Evolutionary conservation across 306 rosid species (phyloP).

Genomic region (Cucurbita pepo): DNA sequence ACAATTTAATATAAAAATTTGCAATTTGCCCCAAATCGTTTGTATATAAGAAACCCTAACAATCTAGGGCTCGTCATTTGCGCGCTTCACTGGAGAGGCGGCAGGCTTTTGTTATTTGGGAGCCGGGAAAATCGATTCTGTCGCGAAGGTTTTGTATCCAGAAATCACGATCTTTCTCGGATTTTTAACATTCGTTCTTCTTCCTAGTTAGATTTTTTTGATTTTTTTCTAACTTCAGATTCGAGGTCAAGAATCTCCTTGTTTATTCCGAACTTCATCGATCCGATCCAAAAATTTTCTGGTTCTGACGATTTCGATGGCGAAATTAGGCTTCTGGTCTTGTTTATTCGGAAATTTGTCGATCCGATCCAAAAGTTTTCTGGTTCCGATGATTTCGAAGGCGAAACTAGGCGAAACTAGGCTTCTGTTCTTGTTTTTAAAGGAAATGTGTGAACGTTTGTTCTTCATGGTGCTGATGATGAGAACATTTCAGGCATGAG

Average conservation of each 20-base stretch:
- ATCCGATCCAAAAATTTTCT: neutral
- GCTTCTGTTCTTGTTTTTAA: neutral
- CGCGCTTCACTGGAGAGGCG: neutral
- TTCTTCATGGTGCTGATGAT: neutral
- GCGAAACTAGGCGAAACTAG: neutral
- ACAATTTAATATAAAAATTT: no score
- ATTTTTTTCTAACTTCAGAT: neutral
- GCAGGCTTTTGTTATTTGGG: neutral
- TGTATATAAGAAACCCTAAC: neutral
- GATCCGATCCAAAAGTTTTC: neutral
- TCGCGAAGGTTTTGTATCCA: neutral
- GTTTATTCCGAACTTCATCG: neutral
- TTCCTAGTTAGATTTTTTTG: neutral
- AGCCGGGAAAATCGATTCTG: neutral
- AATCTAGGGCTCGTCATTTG: neutral
- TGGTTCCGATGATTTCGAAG: neutral
- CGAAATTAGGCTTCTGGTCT: neutral
- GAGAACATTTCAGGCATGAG: conserved; percentile 8
- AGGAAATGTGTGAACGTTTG: neutral
- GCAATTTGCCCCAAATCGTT: neutral
- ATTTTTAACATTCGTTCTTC: neutral
- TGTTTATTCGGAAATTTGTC: neutral
- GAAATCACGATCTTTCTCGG: neutral
- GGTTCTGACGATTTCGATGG: neutral
- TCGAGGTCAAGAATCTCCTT: neutral